Base-by-base conservation (phyloP, 768 basidiomycete genomes). In the Boletus patriciae region DNA sequence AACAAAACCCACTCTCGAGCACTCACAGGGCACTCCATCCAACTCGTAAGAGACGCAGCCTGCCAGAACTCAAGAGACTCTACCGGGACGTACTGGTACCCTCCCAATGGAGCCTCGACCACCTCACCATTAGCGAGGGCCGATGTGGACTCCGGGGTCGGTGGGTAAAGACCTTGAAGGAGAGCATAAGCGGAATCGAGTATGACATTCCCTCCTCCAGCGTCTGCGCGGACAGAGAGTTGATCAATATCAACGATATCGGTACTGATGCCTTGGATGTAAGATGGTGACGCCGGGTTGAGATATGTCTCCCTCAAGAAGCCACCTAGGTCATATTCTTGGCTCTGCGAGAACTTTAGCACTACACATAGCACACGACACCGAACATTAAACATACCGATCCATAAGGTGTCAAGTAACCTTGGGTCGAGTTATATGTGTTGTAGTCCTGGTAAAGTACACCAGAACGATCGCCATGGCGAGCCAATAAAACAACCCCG, bases 121-220 rank as follows among this genome's bases (percentile, higher is more conserved):
- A 69, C 79, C 25, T 85, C 80, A 54, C 86, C 89, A 61, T 92
- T 86, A 4, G 89, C 92, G 19, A 95, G 83, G 12, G 77, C 79
- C 54, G 85, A 85, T 61, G 78, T 82, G 69, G 86, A 86, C 51
- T 80, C 76, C 8, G 76, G 67, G 57, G 80, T 88, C 6, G 91
- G 89, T 13, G 92, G 92, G 78, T 87, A 92, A 48, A 94, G 78
- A 36, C 92, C 91, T 68, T 94, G 93, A 41, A 92, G 79, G 38
- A 92, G 75, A 15, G 92, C 90, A 57, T 87, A 86, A 18, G 90
- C 85, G 9, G 88, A 88, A 78, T 93, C 89, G 73, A 90, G 87
- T 61, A 91, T 89, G 45, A 87, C 85, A 23, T 84, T 80, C 50
- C 91, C 91, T 72, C n/a, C n/a, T n/a, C n/a, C n/a, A n/a, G n/a